Base-by-base conservation (phyloP, 208 protist genomes). In the Hexamita inflata region DNA sequence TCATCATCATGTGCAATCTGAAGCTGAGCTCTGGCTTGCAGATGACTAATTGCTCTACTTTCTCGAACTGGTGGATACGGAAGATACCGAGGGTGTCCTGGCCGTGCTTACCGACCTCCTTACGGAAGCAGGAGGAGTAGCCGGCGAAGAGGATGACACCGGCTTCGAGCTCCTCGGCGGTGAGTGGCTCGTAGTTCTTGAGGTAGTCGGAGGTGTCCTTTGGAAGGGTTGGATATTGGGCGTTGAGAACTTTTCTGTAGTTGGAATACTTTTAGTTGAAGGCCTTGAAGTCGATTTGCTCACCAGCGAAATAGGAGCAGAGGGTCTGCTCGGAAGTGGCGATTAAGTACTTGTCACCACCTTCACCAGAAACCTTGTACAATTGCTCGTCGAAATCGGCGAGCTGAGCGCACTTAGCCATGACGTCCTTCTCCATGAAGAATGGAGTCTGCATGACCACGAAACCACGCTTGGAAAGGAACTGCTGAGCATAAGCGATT, bases 321-420 rank as follows among this genome's bases (percentile, higher is more conserved):
- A 99, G 92, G 59, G 96, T 92, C 82, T 98, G 96, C 86, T 99
- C 97, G 73, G 92, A 95, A 45, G 97, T 99, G 45, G 96, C 96
- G 86, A 99, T 99, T 24, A 99, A 88, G 84, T 98, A 99, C 88
- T 98, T 98, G 59, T 98, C 94, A 40, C 97, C 93, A 24, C 90
- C 91, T 34, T 94, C 90, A 57, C 90, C 93, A 42, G 85, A 84
- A 28, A 81, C 79, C 59, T 79, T 68, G 30, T 99, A 99, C 1
- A 99, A 87, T 74, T 92, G 89, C 77, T 99, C 95, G 80, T 99
- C 94, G 81, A 99, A 99, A 77, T 99, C 89, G 32, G 86, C 88
- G n/a, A 98, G 90, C 86, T 98, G 94, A 62, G 92, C 90, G 62
- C 94, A 91, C 57, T 93, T 85, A 28, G 79, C 86, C 94, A 99